Percentiles rank a stretch among this genome's conserved stretches.
These are phyloP conservation scores for Fusarium kyushuense DNA, from an alignment of 2,329 filamentous ascomycete species.

Conservation along the genomic window DNA sequence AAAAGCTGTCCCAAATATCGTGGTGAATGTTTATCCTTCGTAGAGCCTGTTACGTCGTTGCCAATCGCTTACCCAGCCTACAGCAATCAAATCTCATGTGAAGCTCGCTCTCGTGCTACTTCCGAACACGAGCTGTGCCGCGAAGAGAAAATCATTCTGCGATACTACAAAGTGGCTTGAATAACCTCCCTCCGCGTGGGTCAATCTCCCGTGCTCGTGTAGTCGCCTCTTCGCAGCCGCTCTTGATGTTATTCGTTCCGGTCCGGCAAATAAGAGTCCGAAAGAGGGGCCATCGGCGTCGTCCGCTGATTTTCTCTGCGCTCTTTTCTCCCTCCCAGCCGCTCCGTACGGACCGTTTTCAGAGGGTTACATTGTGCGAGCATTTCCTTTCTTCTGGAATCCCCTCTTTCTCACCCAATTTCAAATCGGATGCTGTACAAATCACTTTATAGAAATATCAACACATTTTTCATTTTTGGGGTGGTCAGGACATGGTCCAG, in stretches of 20 bases:
- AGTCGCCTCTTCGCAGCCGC: conserved; percentile 1
- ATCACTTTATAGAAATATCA: too few species aligned
- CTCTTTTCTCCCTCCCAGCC: conserved; percentile 7
- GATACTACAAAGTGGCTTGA: conserved; percentile 5
- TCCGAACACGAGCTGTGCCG: conserved; percentile 30
- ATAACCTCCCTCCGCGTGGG: conserved; percentile 11
- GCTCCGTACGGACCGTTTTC: conserved; percentile 6
- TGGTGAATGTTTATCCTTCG: too few species aligned
- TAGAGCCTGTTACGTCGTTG: conserved; percentile 14
- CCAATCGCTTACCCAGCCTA: conserved; percentile 11
- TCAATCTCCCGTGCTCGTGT: neutral
- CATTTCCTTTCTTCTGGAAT: neutral
- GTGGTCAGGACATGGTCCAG: conserved; percentile 37
- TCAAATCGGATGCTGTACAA: conserved; percentile 1
- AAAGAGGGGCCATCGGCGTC: conserved; percentile 37
- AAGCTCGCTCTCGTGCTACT: conserved; percentile 25
- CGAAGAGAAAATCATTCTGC: neutral
- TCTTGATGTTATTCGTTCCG: conserved; percentile 19
- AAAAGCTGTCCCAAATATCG: neutral
- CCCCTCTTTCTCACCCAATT: neutral
- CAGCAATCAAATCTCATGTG: conserved; percentile 4
- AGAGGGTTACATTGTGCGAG: neutral
- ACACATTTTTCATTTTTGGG: too few species aligned
- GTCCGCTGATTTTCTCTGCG: conserved; percentile 24
- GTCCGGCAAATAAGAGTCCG: conserved; percentile 35